Conservation (phyloP, 108 stramenopile genomes). For the Cyclotella atomus region DNA sequence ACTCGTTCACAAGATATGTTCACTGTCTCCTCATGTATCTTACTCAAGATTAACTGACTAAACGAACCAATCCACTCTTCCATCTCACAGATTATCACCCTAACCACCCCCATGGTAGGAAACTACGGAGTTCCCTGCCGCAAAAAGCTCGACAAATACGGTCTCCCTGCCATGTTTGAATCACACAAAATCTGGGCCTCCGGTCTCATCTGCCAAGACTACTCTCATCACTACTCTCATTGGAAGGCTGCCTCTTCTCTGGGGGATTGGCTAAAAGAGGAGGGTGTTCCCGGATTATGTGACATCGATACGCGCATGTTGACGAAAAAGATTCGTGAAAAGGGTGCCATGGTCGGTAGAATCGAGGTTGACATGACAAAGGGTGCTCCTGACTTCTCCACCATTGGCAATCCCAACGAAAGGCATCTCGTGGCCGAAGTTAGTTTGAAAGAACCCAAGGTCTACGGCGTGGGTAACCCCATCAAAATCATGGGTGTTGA, state of each 20-base stretch:
- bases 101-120: constrained; percentile 97
- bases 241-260: constrained; percentile 95
- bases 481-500: constrained; percentile 94
- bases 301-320: constrained; percentile 96
- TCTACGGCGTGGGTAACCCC: constrained; percentile 92
- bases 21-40: not conserved
- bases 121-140: constrained; percentile 98
- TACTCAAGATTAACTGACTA: not conserved
- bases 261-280: constrained; percentile 96
- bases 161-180: constrained; percentile 93
- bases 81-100: constrained; percentile 71
- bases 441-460: constrained; percentile 77
- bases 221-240: constrained; percentile 92
- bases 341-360: constrained; percentile 91
- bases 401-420: constrained; percentile 86
- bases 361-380: constrained; percentile 84
- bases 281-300: constrained; percentile 92
- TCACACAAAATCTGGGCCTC: constrained; percentile 93
- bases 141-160: constrained; percentile 80
- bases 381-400: constrained; percentile 57
- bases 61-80: not conserved
- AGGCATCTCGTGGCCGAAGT: constrained; percentile 95
- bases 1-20: not conserved
- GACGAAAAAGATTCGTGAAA: constrained; percentile 97
- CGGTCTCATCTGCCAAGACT: constrained; percentile 93